phyloP scores from a whole-genome alignment of 176 grass and related monocot genomes.

The Stipa capillata region DNA sequence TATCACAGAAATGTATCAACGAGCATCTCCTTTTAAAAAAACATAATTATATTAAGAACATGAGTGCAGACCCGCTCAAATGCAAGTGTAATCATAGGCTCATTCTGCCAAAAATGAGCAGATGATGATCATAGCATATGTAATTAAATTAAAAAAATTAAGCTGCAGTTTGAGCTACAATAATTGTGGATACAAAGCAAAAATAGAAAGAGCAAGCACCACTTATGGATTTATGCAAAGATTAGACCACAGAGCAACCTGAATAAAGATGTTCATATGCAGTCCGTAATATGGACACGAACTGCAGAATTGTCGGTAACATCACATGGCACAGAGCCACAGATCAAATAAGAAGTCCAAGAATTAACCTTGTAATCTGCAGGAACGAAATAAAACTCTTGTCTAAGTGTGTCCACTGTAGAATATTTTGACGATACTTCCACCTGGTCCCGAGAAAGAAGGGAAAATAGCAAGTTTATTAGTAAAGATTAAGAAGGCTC shows the following conservation, averaged over 20 bases:
- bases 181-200: not conserved
- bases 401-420: slow-evolving; percentile 72
- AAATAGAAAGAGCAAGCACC: not conserved
- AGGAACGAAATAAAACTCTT: slow-evolving; percentile 62
- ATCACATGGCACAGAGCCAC: not conserved
- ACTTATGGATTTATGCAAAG: not conserved
- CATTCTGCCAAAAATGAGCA: not conserved
- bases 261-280: not conserved
- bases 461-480: not conserved
- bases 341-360: not conserved
- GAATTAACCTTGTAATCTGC: slow-evolving; percentile 56
- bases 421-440: slow-evolving; percentile 71
- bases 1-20: too few species aligned
- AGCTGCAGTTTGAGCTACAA: not conserved
- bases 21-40: not conserved
- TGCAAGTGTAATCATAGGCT: not conserved
- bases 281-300: not conserved
- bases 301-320: not conserved
- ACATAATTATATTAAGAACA: not conserved
- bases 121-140: not conserved
- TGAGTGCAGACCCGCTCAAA: not conserved
- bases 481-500: not conserved
- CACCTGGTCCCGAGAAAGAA: slow-evolving; percentile 23
- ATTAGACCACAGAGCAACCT: not conserved
- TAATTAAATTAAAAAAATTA: not conserved